phyloP scores from a whole-genome alignment of 768 basidiomycete genomes.

The Boletus speciosus region DNA sequence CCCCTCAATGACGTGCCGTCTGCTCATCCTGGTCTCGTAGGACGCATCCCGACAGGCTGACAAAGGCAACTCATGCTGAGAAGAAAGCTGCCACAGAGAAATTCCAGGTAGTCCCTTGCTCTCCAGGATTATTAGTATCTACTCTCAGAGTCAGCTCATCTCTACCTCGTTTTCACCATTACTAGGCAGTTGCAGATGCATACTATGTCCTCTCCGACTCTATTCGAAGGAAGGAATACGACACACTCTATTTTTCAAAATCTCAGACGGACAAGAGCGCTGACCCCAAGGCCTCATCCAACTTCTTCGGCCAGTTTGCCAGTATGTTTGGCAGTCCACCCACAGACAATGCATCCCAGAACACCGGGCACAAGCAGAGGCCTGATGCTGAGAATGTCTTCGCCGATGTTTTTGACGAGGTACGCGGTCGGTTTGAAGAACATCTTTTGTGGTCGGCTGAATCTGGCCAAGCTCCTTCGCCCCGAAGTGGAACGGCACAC shows the following conservation, averaged over 20 bases:
- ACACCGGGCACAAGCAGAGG: slow-evolving; percentile 38
- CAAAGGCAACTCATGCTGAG: slow-evolving; percentile 66
- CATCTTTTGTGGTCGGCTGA: background rate
- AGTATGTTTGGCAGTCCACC: slow-evolving; percentile 57
- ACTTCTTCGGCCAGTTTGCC: slow-evolving; percentile 76
- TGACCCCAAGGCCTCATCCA: slow-evolving; percentile 64
- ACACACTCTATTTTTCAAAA: slow-evolving; percentile 57
- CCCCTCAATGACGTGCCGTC: background rate
- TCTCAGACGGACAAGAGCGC: slow-evolving; percentile 47
- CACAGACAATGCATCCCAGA: slow-evolving; percentile 26
- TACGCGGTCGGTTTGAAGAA: slow-evolving; percentile 29
- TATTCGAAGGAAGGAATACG: slow-evolving; percentile 68
- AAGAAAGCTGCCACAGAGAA: slow-evolving; percentile 73
- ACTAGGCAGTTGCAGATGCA: slow-evolving; percentile 80
- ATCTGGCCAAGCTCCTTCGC: slow-evolving; percentile 56
- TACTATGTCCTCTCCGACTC: slow-evolving; percentile 90
- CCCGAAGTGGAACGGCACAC: slow-evolving; percentile 73
- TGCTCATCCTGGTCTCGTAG: slow-evolving; percentile 37
- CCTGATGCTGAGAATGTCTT: slow-evolving; percentile 83
- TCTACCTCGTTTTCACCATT: background rate
- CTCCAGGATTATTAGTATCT: background rate
- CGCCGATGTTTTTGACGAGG: slow-evolving; percentile 90
- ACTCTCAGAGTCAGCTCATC: background rate
- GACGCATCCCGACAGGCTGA: slow-evolving; percentile 86
- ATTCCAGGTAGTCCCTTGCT: slow-evolving; percentile 60